phyloP scores from a whole-genome alignment of 202 grass and related monocot genomes.

The Saccharum hybrid region DNA sequence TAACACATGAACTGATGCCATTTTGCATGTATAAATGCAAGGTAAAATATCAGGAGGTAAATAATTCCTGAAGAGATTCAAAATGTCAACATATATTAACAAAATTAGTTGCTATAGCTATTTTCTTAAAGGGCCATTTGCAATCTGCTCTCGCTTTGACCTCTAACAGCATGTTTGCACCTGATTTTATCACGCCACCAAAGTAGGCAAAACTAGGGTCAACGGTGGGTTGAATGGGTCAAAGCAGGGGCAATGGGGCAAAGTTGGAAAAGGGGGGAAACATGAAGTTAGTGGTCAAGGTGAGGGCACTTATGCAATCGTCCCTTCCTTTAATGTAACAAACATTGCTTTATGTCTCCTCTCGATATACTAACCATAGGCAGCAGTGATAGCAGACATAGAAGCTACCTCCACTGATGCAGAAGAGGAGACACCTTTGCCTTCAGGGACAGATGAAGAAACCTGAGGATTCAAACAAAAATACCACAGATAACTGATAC shows the following conservation, averaged over 20 bases:
- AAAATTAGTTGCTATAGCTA: neutral
- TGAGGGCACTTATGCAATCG: neutral
- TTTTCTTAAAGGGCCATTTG: neutral
- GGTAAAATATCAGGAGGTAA: slow-evolving; percentile 11
- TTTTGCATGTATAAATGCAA: slow-evolving; percentile 38
- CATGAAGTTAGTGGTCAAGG: neutral
- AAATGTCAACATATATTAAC: slow-evolving; percentile 1
- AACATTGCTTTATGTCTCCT: neutral
- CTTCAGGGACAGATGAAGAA: slow-evolving; percentile 96
- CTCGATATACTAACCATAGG: slow-evolving; percentile 63
- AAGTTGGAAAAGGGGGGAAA: neutral
- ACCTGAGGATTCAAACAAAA: slow-evolving; percentile 58
- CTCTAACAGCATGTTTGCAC: neutral
- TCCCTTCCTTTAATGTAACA: neutral
- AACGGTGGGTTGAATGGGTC: neutral
- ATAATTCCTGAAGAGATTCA: neutral
- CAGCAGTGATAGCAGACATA: slow-evolving; percentile 90
- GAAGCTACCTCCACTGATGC: slow-evolving; percentile 92
- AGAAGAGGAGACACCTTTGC: slow-evolving; percentile 99
- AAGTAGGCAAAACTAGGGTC: neutral
- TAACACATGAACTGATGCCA: slow-evolving; percentile 34
- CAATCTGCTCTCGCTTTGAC: neutral
- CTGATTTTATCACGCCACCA: neutral
- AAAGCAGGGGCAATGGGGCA: neutral
- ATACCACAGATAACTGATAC: neutral